Percentiles rank a stretch among this genome's conserved stretches.
Conservation (phyloP, 2,329 filamentous ascomycete genomes). For the Microascus cirrosus region DNA sequence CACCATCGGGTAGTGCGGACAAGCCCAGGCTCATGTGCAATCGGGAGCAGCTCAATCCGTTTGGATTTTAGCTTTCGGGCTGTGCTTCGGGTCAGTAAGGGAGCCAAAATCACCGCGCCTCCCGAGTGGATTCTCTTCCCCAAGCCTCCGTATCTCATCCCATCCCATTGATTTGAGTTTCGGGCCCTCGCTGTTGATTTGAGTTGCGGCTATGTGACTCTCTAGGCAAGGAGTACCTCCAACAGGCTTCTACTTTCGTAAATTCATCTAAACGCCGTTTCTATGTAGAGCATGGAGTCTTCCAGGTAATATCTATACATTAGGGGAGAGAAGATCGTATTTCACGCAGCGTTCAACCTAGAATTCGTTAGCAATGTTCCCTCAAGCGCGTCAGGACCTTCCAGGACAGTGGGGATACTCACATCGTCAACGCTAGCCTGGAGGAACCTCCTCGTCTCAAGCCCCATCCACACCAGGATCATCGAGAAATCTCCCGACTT, state of each 20-base stretch:
- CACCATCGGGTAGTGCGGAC: too few relatives aligned
- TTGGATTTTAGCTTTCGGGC: background rate
- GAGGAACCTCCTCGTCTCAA: slow-evolving; percentile 81
- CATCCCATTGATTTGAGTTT: background rate
- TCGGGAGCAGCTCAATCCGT: background rate
- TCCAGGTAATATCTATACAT: slow-evolving; percentile 45
- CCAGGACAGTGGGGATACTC: slow-evolving; percentile 19
- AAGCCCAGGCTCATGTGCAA: too few relatives aligned
- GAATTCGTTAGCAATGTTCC: background rate
- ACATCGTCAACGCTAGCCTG: slow-evolving; percentile 85
- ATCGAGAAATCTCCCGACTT: slow-evolving; percentile 70
- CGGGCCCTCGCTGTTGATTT: background rate
- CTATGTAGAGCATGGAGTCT: background rate
- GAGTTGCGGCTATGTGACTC: background rate
- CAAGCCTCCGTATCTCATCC: background rate
- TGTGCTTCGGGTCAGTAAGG: background rate
- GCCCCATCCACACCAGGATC: slow-evolving; percentile 81
- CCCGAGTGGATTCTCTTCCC: background rate
- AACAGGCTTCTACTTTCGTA: background rate
- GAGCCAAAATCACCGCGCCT: background rate
- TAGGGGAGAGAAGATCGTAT: slow-evolving; percentile 79
- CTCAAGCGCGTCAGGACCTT: background rate
- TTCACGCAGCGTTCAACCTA: slow-evolving; percentile 82
- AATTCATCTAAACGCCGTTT: background rate
- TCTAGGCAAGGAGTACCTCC: background rate